Percentiles rank a stretch among this genome's conserved stretches.
Evolutionary conservation across 2,329 filamentous ascomycete species (phyloP).

Genomic region (Hypoxylon sp.): DNA sequence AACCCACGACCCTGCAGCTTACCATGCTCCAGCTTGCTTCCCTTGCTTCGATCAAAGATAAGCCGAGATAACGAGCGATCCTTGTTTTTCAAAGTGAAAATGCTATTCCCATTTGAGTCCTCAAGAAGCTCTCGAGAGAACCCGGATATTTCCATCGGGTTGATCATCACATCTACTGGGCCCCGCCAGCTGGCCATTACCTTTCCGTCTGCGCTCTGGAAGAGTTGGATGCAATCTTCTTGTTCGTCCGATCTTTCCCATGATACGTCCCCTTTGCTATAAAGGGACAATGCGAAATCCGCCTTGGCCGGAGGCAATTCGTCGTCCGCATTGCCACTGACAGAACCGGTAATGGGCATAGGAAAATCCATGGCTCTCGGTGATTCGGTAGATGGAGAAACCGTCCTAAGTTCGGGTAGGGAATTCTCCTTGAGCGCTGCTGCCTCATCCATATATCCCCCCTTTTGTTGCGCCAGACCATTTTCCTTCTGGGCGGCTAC

Average conservation of each 20-base stretch:
- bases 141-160: slow-evolving; percentile 37
- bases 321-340: neutral
- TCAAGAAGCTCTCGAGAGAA: slow-evolving; percentile 39
- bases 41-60: slow-evolving; percentile 45
- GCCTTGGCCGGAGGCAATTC: neutral
- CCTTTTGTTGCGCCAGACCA: neutral
- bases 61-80: slow-evolving; percentile 36
- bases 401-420: neutral
- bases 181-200: slow-evolving; percentile 30
- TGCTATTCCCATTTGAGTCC: slow-evolving; percentile 36
- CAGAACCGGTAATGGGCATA: neutral
- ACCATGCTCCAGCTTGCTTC: slow-evolving; percentile 42
- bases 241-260: slow-evolving; percentile 40
- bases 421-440: neutral
- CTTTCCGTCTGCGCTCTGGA: slow-evolving; percentile 37
- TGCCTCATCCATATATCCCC: neutral
- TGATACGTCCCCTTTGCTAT: slow-evolving; percentile 36
- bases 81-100: slow-evolving; percentile 32
- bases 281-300: slow-evolving; percentile 47
- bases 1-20: slow-evolving; percentile 47
- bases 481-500: neutral
- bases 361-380: neutral
- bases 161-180: slow-evolving; percentile 37
- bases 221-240: slow-evolving; percentile 41
- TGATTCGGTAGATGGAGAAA: neutral